Percentiles rank a stretch among this genome's conserved stretches.
Conservation (phyloP, 176 grass and related monocot species). For the Lolium rigidum region DNA sequence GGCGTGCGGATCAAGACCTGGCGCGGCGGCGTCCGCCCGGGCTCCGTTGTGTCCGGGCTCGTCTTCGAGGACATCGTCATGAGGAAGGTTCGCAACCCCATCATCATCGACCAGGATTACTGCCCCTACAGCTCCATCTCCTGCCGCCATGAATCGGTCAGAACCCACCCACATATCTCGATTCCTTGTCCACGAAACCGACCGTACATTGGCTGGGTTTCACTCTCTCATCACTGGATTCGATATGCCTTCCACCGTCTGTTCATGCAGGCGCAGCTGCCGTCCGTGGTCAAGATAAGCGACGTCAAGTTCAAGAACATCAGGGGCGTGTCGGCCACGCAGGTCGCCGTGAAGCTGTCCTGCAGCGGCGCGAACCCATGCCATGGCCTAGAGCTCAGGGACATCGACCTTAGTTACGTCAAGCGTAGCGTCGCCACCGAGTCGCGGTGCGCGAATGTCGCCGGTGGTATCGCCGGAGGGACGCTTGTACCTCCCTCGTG, state of each 20-base stretch:
- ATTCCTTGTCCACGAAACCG: not conserved
- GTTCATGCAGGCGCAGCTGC: conserved; percentile 1
- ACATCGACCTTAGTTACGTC: conserved; percentile 60
- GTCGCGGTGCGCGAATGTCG: conserved; percentile 54
- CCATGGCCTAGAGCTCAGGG: conserved; percentile 52
- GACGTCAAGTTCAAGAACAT: conserved; percentile 69
- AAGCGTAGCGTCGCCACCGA: conserved; percentile 43
- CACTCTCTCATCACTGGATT: not conserved
- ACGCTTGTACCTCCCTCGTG: conserved; percentile 52
- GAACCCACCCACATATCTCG: not conserved
- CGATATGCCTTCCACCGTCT: not conserved
- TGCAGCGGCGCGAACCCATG: conserved; percentile 60
- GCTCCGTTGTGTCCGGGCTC: conserved; percentile 44
- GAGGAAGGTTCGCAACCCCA: conserved; percentile 51
- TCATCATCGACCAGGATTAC: conserved; percentile 70
- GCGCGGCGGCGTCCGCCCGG: conserved; percentile 15
- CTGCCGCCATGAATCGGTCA: conserved; percentile 42
- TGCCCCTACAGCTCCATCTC: conserved; percentile 51
- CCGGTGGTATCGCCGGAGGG: conserved; percentile 43
- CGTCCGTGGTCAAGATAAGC: conserved; percentile 57
- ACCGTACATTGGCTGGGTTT: not conserved
- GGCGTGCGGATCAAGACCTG: conserved; percentile 67
- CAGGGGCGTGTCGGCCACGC: conserved; percentile 53
- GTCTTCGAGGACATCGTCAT: conserved; percentile 66
- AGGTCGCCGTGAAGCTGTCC: conserved; percentile 55